phyloP scores from a whole-genome alignment of 257 asterid species.

The Solanum chilense region DNA sequence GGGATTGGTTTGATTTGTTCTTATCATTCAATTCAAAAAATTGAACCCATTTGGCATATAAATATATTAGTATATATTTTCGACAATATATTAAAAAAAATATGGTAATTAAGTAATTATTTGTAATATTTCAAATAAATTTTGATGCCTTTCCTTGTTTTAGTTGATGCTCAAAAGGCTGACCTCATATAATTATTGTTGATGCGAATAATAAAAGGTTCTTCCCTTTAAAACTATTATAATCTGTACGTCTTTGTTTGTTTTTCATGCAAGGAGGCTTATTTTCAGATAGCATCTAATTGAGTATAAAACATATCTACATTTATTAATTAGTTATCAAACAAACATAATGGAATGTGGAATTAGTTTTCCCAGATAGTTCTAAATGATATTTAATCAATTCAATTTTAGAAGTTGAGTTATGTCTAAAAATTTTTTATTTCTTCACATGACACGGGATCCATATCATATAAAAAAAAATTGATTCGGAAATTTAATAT shows the following conservation, averaged over 20 bases:
- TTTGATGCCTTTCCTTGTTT: background rate
- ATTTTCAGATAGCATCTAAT: background rate
- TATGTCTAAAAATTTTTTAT: background rate
- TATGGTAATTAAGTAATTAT: background rate
- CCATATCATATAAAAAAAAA: background rate
- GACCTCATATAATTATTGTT: background rate
- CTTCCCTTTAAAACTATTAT: background rate
- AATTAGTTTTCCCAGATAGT: background rate
- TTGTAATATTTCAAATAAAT: background rate
- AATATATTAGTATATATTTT: too few relatives aligned
- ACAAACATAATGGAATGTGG: background rate
- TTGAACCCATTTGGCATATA: too few relatives aligned
- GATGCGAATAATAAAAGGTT: background rate
- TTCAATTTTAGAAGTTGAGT: background rate
- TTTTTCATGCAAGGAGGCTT: background rate
- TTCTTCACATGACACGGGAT: background rate
- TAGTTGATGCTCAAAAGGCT: background rate
- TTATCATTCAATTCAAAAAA: too few relatives aligned
- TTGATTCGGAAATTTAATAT: background rate
- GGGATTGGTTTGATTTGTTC: too few relatives aligned
- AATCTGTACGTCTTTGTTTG: background rate
- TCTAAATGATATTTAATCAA: background rate
- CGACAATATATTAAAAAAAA: too few relatives aligned
- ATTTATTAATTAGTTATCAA: background rate
- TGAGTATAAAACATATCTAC: background rate